Base-by-base conservation (phyloP, 495 filamentous ascomycete species). In the Penicillium goetzii region DNA sequence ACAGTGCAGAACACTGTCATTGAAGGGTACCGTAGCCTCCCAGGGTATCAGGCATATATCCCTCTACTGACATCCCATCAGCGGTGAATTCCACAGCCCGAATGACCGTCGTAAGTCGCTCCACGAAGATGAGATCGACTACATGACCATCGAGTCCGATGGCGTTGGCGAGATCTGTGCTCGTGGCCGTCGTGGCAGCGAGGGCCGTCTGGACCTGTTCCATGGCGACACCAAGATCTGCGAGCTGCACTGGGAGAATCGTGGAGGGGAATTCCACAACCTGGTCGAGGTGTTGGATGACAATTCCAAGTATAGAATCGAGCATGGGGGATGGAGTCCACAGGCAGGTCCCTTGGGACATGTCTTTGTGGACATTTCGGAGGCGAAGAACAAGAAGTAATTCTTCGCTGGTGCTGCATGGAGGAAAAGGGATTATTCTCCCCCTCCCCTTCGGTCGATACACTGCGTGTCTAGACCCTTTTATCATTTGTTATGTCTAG, bases 211-310 rank as follows among this genome's bases (percentile, higher is more conserved):
- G 30, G 76, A 78, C 61, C 59, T 78, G 17, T 78, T 76, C 62
- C 70, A 77, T 61, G 71, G 68, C 59, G 62, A 77, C 25, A 51
- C 49, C 56, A 78, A 78, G 69, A 78, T 78, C 49, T 78, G 76
- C 53, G 76, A 78, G 56, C 68, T 78, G 17, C 76, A 78, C 56
- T 78, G 76, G 76, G 76, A 78, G 61, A 78, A 78, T 59, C 69
- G 74, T 21, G 61, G 65, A 8, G 69, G 69, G 38, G 64, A 69
- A 0, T 49, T 43, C 17, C 25, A 53, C 40, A 78, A 78, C 33
- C 54, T 72, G 26, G 71, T 78, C 34, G 76, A 78, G 66, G 61
- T 70, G 61, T 34, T 74, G 60, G 74, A 77, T 47, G 47, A 50
- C 14, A 71, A 56, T 59, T 63, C 72, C 53, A 68, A 72, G 50